Conservation (phyloP, 2,329 filamentous ascomycete species). For the Talaromyces sp. region DNA sequence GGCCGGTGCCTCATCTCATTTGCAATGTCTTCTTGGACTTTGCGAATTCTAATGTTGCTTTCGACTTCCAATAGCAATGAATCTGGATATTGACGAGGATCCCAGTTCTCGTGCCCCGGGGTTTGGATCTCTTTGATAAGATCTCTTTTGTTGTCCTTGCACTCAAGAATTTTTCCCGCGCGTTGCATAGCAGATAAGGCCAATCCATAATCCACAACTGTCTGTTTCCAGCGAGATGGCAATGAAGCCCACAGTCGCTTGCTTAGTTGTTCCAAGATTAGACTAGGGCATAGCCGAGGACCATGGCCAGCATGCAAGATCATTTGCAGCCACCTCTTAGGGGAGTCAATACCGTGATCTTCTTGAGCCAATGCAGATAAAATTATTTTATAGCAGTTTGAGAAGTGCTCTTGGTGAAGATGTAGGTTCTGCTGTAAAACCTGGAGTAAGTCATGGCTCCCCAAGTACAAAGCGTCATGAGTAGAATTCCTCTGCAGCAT, state of each 20-base stretch:
- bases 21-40: conserved; percentile 56
- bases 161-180: neutral
- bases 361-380: neutral
- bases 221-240: neutral
- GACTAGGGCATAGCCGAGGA: neutral
- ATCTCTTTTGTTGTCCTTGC: neutral
- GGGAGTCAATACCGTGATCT: neutral
- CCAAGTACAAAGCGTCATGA: neutral
- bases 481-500: neutral
- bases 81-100: conserved; percentile 49
- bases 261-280: neutral
- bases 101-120: conserved; percentile 54
- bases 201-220: neutral
- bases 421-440: neutral
- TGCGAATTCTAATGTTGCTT: conserved; percentile 55
- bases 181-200: neutral
- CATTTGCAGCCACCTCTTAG: neutral
- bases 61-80: conserved; percentile 62
- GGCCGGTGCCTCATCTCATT: conserved; percentile 46
- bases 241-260: neutral
- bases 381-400: neutral
- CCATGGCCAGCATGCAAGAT: neutral
- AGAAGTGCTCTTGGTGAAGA: neutral
- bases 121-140: conserved; percentile 29
- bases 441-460: neutral